A percentile compares a stretch with the other conserved stretches of the same genome.
Evolutionary conservation across 768 basidiomycete genomes (phyloP).

Genomic region (Piloderma croceum): DNA sequence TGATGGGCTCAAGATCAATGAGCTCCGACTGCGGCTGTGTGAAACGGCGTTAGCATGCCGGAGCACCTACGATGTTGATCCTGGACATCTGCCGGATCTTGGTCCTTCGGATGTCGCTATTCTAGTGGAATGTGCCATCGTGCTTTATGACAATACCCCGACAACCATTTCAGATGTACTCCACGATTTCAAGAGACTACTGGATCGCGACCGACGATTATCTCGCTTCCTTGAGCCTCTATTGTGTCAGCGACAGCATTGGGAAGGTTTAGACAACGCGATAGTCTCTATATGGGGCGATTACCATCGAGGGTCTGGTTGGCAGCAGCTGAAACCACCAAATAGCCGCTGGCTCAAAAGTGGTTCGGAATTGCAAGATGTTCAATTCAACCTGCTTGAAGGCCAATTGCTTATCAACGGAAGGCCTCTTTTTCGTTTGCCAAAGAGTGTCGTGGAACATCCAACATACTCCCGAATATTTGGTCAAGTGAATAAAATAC

Average conservation of each 20-base stretch:
- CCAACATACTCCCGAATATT: conserved; percentile 18
- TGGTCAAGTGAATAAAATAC: conserved; percentile 11
- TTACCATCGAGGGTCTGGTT: conserved; percentile 22
- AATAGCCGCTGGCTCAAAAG: conserved; percentile 22
- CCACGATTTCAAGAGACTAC: conserved; percentile 15
- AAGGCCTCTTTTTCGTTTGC: conserved; percentile 20
- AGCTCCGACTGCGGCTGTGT: conserved; percentile 23
- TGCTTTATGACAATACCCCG: conserved; percentile 28
- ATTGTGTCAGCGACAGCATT: conserved; percentile 6
- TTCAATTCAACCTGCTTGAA: conserved; percentile 19
- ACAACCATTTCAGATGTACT: too few relatives aligned
- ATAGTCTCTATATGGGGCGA: conserved; percentile 25
- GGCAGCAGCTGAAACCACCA: conserved; percentile 10
- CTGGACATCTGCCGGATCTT: conserved; percentile 2
- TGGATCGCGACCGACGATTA: conserved; percentile 28
- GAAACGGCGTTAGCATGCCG: conserved; percentile 37
- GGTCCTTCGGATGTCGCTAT: conserved; percentile 17
- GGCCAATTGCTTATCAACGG: conserved; percentile 25
- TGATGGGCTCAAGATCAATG: conserved; percentile 1
- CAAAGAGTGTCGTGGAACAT: conserved; percentile 13
- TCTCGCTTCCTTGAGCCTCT: conserved; percentile 22
- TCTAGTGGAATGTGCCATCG: conserved; percentile 28
- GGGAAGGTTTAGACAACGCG: conserved; percentile 25
- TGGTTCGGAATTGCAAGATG: too few relatives aligned
- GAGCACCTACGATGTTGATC: conserved; percentile 33